Evolutionary conservation across 345 rosid genomes (phyloP), one percentile per base, ranked within the genome.

Genomic region (Syzygium aromaticum): DNA sequence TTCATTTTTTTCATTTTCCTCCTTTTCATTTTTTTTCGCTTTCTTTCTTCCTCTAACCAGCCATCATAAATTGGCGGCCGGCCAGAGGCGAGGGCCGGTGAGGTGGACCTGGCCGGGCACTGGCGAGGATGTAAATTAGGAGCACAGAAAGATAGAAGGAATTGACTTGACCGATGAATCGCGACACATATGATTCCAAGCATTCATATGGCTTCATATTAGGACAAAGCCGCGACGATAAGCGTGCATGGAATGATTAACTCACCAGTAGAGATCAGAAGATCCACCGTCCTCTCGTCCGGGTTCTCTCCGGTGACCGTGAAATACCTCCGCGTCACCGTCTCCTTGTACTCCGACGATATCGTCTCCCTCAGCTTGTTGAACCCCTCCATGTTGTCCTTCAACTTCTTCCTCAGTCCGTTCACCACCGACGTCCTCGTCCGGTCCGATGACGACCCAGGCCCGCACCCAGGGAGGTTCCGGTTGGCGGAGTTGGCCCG

Each of bases 291-390:
- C 89, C 82, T 87, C 80, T 95, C 99, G 54, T 96, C 98, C 0
- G 99, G 99, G 89, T 95, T 94, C 90, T 96, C 98, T 27, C 99
- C 99, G 52, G 99, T 95, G 87, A 96, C 98, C 4, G 99, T 98
- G 61, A 92, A 96, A 83, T 95, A 98, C 90, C 99, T 92, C 87
- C 99, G 88, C 94, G 94, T 94, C 3, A 96, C 98, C n/a, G 99
- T 96, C 89, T 96, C 99, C 90, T 96, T 91, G 46, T 96, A 95
- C 94, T 98, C 99, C 0, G 92, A 82, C 40, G 98, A 94, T 51
- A 96, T 94, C 89, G 89, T 90, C 90, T 93, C 93, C 84, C 99
- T 95, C 92, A 98, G 88, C 21, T 85, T 90, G 43, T 87, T 95
- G 67, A 98, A 98, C 53, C 95, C 93, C 86, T 96, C 98, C 99